phyloP scores from a whole-genome alignment of 805 yeast species.

The Danielozyma ontarioensis region DNA sequence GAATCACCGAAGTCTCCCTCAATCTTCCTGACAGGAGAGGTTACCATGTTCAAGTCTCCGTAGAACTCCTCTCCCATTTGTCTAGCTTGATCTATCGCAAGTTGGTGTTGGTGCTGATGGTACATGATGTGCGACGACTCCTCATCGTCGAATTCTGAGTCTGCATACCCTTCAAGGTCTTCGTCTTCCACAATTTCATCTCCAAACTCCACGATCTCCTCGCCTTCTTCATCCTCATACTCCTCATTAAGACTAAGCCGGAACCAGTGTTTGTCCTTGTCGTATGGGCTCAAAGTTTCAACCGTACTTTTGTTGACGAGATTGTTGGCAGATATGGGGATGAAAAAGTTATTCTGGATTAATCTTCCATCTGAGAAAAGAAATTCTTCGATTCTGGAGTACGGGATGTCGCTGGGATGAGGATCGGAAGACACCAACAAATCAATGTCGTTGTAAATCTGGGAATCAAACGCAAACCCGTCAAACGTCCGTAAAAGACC shows the following conservation, averaged over 20 bases:
- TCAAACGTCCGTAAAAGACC: slow-evolving; percentile 48
- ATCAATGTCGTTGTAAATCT: slow-evolving; percentile 20
- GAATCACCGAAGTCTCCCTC: slow-evolving; percentile 52
- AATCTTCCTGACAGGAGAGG: slow-evolving; percentile 15
- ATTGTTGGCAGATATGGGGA: slow-evolving; percentile 29
- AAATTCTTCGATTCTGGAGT: slow-evolving; percentile 26
- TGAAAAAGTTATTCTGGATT: slow-evolving; percentile 35
- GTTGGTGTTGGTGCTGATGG: slow-evolving; percentile 16
- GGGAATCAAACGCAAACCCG: slow-evolving; percentile 39
- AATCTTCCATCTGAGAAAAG: slow-evolving; percentile 38
- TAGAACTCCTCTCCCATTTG: slow-evolving; percentile 17
- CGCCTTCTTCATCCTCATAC: slow-evolving; percentile 8
- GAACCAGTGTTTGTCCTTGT: slow-evolving; percentile 26
- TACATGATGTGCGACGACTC: slow-evolving; percentile 14
- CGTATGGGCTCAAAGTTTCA: slow-evolving; percentile 9
- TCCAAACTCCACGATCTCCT: slow-evolving; percentile 14
- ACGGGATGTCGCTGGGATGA: slow-evolving; percentile 13
- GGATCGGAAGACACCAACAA: slow-evolving; percentile 14
- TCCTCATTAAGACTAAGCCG: slow-evolving; percentile 9
- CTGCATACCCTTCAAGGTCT: slow-evolving; percentile 18
- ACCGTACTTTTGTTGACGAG: slow-evolving; percentile 15
- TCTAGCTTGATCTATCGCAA: slow-evolving; percentile 1
- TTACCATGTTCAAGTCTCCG: slow-evolving; percentile 15
- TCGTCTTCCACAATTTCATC: slow-evolving; percentile 18
- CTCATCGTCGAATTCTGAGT: slow-evolving; percentile 29